Evolutionary conservation across 352 stramenopile genomes (phyloP).

Genomic region (Phytophthora tubulina): DNA sequence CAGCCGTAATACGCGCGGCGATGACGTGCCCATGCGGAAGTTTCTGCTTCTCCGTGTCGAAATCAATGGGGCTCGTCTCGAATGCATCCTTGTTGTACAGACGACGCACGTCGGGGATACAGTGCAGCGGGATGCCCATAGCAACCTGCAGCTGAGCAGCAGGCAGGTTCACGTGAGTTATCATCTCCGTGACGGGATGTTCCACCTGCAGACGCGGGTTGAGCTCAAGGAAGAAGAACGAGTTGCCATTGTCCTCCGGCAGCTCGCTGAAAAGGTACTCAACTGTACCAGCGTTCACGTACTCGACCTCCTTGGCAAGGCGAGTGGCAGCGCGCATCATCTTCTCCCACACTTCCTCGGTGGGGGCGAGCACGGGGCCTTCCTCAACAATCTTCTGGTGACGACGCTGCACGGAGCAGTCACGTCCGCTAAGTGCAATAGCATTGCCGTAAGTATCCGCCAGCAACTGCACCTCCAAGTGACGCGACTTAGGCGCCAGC

Average conservation of each 20-base stretch:
- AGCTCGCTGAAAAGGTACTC: slow-evolving; percentile 99
- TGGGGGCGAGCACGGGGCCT: slow-evolving; percentile 94
- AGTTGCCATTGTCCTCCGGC: slow-evolving; percentile 89
- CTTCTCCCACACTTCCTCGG: slow-evolving; percentile 95
- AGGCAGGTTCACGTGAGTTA: slow-evolving; percentile 98
- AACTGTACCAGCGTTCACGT: slow-evolving; percentile 99
- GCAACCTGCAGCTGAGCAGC: slow-evolving; percentile 98
- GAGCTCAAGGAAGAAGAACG: slow-evolving; percentile 99
- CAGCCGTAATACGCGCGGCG: slow-evolving; percentile 98
- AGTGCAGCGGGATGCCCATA: slow-evolving; percentile 99
- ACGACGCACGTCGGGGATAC: slow-evolving; percentile 98
- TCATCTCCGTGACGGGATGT: slow-evolving; percentile 99
- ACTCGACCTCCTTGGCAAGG: slow-evolving; percentile 98
- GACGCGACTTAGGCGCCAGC: slow-evolving; percentile 95
- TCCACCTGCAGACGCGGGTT: slow-evolving; percentile 99
- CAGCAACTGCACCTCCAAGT: slow-evolving; percentile 99
- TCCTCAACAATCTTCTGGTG: slow-evolving; percentile 99
- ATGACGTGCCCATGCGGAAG: slow-evolving; percentile 97
- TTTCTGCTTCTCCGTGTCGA: slow-evolving; percentile 89
- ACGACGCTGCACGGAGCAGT: slow-evolving; percentile 99
- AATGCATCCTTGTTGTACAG: slow-evolving; percentile 97
- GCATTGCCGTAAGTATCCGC: slow-evolving; percentile 98
- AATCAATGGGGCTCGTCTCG: slow-evolving; percentile 96
- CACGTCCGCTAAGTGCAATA: slow-evolving; percentile 98
- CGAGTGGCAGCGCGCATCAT: slow-evolving; percentile 98